phyloP scores from a whole-genome alignment of 73 alveolate genomes.

The Stentor coeruleus region DNA sequence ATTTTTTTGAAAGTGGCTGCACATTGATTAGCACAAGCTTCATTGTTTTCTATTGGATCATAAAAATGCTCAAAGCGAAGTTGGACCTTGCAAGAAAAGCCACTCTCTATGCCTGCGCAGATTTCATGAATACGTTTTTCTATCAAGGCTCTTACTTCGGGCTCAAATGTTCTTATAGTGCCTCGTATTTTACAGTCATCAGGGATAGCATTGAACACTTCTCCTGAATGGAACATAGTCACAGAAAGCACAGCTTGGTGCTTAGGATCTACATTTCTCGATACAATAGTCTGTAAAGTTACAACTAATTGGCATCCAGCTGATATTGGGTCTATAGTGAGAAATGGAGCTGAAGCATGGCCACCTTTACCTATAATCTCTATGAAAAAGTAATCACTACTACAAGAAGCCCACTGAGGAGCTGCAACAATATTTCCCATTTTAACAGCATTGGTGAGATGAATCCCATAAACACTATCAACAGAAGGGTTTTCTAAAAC shows the following conservation, averaged over 20 bases:
- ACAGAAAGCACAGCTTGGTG: slow-evolving; percentile 10
- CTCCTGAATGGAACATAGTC: slow-evolving; percentile 17
- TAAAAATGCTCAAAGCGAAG: slow-evolving; percentile 2
- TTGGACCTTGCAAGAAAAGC: slow-evolving; percentile 24
- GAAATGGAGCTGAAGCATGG: slow-evolving; percentile 35
- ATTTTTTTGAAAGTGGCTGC: slow-evolving; percentile 5
- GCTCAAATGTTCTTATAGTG: slow-evolving; percentile 28
- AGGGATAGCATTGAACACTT: slow-evolving; percentile 20
- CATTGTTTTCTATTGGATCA: slow-evolving; percentile 17
- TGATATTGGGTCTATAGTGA: slow-evolving; percentile 29
- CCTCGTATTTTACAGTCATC: slow-evolving; percentile 23
- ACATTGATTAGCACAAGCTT: neutral
- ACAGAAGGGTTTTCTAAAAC: slow-evolving; percentile 33
- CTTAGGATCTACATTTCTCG: slow-evolving; percentile 33
- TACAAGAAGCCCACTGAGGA: slow-evolving; percentile 20
- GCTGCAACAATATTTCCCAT: slow-evolving; percentile 16
- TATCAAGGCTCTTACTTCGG: neutral
- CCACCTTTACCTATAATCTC: slow-evolving; percentile 39
- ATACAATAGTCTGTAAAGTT: slow-evolving; percentile 23
- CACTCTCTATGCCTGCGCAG: slow-evolving; percentile 24
- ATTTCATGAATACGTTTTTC: slow-evolving; percentile 29
- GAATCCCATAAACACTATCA: slow-evolving; percentile 31
- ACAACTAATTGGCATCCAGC: slow-evolving; percentile 23
- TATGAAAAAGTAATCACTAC: slow-evolving; percentile 28
- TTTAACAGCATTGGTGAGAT: slow-evolving; percentile 10